These are phyloP conservation scores for Umbellularia californica DNA, from an alignment of 164 flowering plant genomes.

Conservation along the genomic window DNA sequence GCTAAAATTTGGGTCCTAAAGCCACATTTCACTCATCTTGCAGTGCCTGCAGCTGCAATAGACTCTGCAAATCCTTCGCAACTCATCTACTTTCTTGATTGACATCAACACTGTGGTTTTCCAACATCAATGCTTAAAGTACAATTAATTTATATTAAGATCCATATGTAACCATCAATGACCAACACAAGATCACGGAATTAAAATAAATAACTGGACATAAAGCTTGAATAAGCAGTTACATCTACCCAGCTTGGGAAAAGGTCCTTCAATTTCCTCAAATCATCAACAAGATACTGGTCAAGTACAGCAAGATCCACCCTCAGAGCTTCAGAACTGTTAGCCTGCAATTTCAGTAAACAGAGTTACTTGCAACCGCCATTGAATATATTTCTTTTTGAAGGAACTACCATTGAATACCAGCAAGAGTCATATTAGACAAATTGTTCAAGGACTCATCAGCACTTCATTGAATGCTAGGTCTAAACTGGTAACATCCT, in stretches of 20 bases:
- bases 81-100: too few species aligned
- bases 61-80: too few species aligned
- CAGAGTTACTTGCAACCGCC: background rate
- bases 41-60: too few species aligned
- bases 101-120: background rate
- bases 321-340: constrained; percentile 53
- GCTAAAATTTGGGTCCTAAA: too few species aligned
- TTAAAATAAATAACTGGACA: constrained; percentile 66
- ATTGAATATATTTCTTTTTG: too few species aligned
- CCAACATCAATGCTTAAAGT: background rate
- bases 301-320: constrained; percentile 81
- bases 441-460: too few species aligned
- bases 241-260: constrained; percentile 92
- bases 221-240: constrained; percentile 65
- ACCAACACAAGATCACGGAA: background rate
- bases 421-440: too few species aligned
- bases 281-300: constrained; percentile 46
- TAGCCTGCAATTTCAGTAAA: constrained; percentile 49
- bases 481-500: too few species aligned
- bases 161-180: background rate
- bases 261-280: constrained; percentile 54
- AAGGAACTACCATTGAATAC: too few species aligned
- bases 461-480: too few species aligned
- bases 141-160: background rate
- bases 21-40: too few species aligned